phyloP scores from a whole-genome alignment of 192 early-diverging fungal genomes.

The Glomus cerebriforme region DNA sequence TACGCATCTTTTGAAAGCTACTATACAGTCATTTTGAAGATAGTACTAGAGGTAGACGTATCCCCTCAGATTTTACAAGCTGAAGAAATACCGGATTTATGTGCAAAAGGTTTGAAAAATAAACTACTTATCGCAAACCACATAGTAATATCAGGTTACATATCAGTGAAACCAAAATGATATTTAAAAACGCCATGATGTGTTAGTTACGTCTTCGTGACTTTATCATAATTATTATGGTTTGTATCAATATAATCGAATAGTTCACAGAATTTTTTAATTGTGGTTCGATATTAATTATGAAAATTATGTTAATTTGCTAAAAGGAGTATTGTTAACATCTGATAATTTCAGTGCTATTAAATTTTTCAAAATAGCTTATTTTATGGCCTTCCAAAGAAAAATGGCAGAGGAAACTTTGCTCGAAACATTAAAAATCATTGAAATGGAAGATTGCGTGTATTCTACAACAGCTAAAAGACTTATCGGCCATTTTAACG shows the following conservation, averaged over 20 bases:
- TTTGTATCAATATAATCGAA: constrained; percentile 11
- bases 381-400: constrained; percentile 18
- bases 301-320: constrained; percentile 20
- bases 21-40: constrained; percentile 14
- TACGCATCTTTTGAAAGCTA: constrained; percentile 21
- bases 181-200: no score
- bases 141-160: no score
- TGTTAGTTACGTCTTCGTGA: no score
- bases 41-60: constrained; percentile 26
- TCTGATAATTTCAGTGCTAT: constrained; percentile 14
- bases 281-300: constrained; percentile 23
- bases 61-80: constrained; percentile 21
- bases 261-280: neutral
- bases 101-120: neutral
- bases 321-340: constrained; percentile 30
- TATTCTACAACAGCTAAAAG: constrained; percentile 21
- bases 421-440: constrained; percentile 6
- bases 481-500: constrained; percentile 18
- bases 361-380: constrained; percentile 27
- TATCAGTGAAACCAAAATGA: no score
- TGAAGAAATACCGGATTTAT: constrained; percentile 23
- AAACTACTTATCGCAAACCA: neutral
- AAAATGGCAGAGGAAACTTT: constrained; percentile 22
- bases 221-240: constrained; percentile 13
- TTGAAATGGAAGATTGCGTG: constrained; percentile 14